Evolutionary conservation across 2,329 filamentous ascomycete genomes (phyloP).

Genomic region (Fusarium incarnatum): DNA sequence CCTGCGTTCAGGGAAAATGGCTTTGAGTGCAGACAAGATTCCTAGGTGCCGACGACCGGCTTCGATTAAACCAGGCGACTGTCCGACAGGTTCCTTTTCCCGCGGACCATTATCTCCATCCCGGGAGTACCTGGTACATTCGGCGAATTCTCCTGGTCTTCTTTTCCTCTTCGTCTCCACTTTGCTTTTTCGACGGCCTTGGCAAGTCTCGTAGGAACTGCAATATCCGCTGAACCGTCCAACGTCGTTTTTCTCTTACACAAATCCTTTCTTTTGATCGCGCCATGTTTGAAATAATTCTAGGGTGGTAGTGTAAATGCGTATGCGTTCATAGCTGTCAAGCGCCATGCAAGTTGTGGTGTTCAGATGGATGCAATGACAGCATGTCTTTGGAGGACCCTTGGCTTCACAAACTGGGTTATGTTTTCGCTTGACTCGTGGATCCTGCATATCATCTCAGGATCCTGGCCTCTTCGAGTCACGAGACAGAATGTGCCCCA

Average conservation of each 20-base stretch:
- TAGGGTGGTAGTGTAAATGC: not conserved
- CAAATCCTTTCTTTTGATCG: slow-evolving; percentile 5
- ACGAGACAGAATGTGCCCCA: slow-evolving; percentile 39
- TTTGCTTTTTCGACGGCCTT: slow-evolving; percentile 20
- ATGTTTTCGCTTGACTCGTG: slow-evolving; percentile 51
- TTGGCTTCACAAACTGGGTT: slow-evolving; percentile 31
- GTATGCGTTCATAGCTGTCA: not conserved
- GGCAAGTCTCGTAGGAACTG: slow-evolving; percentile 21
- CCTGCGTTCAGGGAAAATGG: slow-evolving; percentile 30
- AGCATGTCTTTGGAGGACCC: slow-evolving; percentile 22
- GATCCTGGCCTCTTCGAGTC: slow-evolving; percentile 43
- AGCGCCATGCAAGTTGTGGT: not conserved
- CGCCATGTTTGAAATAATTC: not conserved
- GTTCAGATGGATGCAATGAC: slow-evolving; percentile 20
- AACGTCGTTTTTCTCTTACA: slow-evolving; percentile 4
- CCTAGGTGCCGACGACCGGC: slow-evolving; percentile 24
- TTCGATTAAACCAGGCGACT: slow-evolving; percentile 26
- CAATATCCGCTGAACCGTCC: slow-evolving; percentile 12
- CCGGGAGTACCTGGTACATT: slow-evolving; percentile 26
- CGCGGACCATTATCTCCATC: slow-evolving; percentile 30
- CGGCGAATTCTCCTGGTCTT: slow-evolving; percentile 36
- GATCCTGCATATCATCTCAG: slow-evolving; percentile 51
- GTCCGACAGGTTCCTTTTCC: slow-evolving; percentile 27
- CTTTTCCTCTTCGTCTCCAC: slow-evolving; percentile 24
- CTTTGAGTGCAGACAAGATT: slow-evolving; percentile 16